Base-by-base conservation (phyloP, 768 basidiomycete genomes). In the Suillus hirtellus region DNA sequence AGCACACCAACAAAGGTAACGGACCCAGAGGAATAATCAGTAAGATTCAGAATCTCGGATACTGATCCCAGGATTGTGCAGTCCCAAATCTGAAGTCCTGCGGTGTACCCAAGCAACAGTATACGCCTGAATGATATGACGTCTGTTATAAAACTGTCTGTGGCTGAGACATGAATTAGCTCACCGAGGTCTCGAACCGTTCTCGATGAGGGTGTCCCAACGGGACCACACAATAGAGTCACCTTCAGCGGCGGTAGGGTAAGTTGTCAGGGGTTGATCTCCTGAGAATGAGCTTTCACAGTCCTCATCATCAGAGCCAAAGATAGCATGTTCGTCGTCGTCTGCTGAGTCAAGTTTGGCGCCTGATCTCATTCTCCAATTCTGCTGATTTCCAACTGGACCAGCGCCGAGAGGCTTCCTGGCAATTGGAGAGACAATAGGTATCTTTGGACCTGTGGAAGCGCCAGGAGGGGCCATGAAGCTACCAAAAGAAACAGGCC, bases 1-100 rank as follows among this genome's bases (percentile, higher is more conserved):
- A 88, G 71, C 14, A 85, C 73, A 37, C 72, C 77, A 43, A 81
- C 83, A 64, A 77, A 77, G 46, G 72, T 68, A 59, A 76, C 65
- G 44, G 67, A 64, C 9, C 76, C 76, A 79, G 75, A 80, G 12
- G 71, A 68, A 35, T 73, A 46, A 61, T 69, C 76, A 10, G 76
- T 67, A 40, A 89, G 63, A 63, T 88, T 85, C 63, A 90, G 71
- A 3, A 88, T 65, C 67, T 89, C 88, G 2, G 74, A 71, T 7
- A 86, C 78, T 1, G 80, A 67, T 61, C 75, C 82, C 10, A 89
- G 71, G 64, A 83, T 78, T 14, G 82, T 78, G 67, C 84, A 84
- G 66, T 89, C 86, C 87, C 87, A 89, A 21, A 88, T 77, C 69
- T 88, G 84, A 46, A 89, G 68, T 6, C 84, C 82, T 15, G 76